Evolutionary conservation across 2,329 filamentous ascomycete genomes (phyloP), one percentile per base, ranked within the genome.

Genomic region (Fusarium palustre): DNA sequence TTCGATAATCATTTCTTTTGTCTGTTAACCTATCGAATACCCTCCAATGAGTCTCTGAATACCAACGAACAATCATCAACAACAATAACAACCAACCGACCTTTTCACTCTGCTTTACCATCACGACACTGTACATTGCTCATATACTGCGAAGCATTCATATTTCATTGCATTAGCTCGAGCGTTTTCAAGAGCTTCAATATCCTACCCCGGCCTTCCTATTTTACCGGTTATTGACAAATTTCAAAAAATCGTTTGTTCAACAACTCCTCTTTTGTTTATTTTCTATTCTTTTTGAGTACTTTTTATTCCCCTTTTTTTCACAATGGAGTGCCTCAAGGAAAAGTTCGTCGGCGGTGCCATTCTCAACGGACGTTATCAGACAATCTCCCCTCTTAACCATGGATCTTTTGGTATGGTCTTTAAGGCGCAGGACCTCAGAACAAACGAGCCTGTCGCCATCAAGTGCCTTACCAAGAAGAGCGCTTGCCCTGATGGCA

Each of bases 321-420:
- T 58, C 52, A 61, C 67, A 63, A 86, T 97, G 93, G 92, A 94
- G 83, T 97, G 93, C 85, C 88, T 97, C 85, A 90, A 90, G 83
- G 89, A 94, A 82, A 87, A 90, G 77, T 96, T 97, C 82, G 84
- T 89, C 77, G 85, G 89, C 81, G 93, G 92, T 80, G 88, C 92
- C 81, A 83, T 97, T 78, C 90, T 97, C 78, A 90, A 92, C 79
- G 94, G 93, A 80, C 94, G 96, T 73, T 99, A 96, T 81, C 86
- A 92, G 82, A 97, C 94, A 59, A 87, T 97, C 77, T 92, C 94
- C 73, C 94, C 96, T 60, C 91, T 99, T 83, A 99, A 99, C 79
- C 94, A 97, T 87, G 96, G 96, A 74, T 98, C 96, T 58, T 99
- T 98, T 78, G 96, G 96, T 78, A 97, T 98, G 93, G 96, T 99